These are phyloP conservation scores for Sporothrix curviconia DNA, from an alignment of 2,329 filamentous ascomycete genomes.

Conservation along the genomic window DNA sequence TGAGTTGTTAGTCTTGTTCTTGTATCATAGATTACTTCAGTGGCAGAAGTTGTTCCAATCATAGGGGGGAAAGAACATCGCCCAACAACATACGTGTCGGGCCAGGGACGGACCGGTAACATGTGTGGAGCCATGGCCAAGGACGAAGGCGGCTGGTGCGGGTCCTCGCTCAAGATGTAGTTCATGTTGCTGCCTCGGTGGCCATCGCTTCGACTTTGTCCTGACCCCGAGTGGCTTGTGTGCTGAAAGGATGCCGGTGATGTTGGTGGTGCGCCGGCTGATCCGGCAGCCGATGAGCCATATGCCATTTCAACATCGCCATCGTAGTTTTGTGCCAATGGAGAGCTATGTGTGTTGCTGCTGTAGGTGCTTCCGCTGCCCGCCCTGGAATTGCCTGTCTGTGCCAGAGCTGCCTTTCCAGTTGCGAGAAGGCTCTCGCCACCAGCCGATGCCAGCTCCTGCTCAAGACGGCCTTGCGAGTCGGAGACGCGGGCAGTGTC, in stretches of 20 bases:
- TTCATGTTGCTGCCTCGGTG: conserved; percentile 8
- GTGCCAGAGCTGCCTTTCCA: conserved; percentile 17
- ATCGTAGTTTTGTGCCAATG: not conserved
- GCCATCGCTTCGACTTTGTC: not conserved
- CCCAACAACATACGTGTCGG: conserved; percentile 19
- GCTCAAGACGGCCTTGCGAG: conserved; percentile 17
- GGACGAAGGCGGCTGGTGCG: conserved; percentile 2
- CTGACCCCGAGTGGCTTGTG: not conserved
- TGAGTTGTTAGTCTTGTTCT: not conserved
- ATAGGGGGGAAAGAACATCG: conserved; percentile 1
- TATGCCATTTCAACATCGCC: conserved; percentile 10
- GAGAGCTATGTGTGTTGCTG: not conserved
- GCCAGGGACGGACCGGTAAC: conserved; percentile 18
- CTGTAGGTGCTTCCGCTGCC: not conserved
- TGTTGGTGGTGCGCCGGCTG: not conserved
- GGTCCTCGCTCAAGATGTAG: conserved; percentile 4
- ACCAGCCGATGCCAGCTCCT: conserved; percentile 15
- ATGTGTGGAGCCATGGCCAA: conserved; percentile 11
- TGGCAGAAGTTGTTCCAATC: not conserved
- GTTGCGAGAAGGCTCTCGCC: conserved; percentile 18
- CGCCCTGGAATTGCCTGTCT: conserved; percentile 1
- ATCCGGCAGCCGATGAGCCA: not conserved
- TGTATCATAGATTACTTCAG: not conserved
- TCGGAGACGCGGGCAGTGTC: conserved; percentile 10
- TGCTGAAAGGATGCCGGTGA: not conserved